These are phyloP conservation scores for Trichoderma guizhouense DNA, from an alignment of 2,329 filamentous ascomycete species.

Conservation along the genomic window DNA sequence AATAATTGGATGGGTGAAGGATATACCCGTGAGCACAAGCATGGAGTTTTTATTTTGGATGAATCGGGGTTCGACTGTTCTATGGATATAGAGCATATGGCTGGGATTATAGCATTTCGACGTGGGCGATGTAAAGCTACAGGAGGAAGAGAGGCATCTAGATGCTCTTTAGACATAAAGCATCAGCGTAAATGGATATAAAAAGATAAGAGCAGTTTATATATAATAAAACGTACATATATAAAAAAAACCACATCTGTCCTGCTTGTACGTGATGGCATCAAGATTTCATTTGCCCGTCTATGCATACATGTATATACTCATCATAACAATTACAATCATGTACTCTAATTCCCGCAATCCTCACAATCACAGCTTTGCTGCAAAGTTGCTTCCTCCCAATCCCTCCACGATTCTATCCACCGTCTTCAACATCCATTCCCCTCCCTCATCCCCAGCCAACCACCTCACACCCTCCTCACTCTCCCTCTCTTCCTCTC, in stretches of 20 bases:
- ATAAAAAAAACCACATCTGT: background rate
- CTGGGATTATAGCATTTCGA: background rate
- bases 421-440: conserved; percentile 45
- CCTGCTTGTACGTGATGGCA: background rate
- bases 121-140: background rate
- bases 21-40: background rate
- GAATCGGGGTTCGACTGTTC: background rate
- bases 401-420: conserved; percentile 45
- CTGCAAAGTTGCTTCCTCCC: conserved; percentile 41
- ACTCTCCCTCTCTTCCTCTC: conserved; percentile 34
- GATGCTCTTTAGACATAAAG: background rate
- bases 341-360: background rate
- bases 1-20: background rate
- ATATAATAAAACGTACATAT: background rate
- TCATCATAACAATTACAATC: background rate
- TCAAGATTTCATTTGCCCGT: background rate
- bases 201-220: background rate
- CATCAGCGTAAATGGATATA: background rate
- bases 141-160: background rate
- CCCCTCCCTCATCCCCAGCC: conserved; percentile 44
- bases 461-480: conserved; percentile 39
- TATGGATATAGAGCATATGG: background rate
- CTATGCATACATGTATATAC: background rate
- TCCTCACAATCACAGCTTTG: conserved; percentile 18
- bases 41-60: background rate